phyloP scores from a whole-genome alignment of 768 basidiomycete genomes.

The Calocybe indica region DNA sequence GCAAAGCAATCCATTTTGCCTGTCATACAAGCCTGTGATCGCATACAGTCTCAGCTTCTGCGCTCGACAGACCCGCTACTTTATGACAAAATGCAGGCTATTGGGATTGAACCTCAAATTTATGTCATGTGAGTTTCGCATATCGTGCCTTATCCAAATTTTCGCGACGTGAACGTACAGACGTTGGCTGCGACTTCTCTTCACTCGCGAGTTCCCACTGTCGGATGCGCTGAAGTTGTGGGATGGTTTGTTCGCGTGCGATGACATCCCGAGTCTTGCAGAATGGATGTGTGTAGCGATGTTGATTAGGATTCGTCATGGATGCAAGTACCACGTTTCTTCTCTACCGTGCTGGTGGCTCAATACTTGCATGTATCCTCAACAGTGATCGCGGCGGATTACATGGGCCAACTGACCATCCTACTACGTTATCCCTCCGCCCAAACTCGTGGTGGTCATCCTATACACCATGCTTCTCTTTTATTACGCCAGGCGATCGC shows the following conservation, averaged over 20 bases:
- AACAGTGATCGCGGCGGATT: slow-evolving; percentile 82
- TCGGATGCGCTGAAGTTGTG: slow-evolving; percentile 81
- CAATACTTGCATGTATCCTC: background rate
- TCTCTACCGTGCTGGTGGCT: slow-evolving; percentile 9
- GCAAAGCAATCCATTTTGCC: slow-evolving; percentile 71
- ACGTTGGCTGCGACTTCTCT: slow-evolving; percentile 90
- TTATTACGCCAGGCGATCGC: slow-evolving; percentile 81
- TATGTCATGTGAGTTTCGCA: slow-evolving; percentile 77
- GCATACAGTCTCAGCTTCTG: slow-evolving; percentile 70
- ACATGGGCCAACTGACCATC: slow-evolving; percentile 76
- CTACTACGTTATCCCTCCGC: slow-evolving; percentile 82
- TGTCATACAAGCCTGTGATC: slow-evolving; percentile 78
- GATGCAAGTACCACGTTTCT: slow-evolving; percentile 39
- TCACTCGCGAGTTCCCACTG: slow-evolving; percentile 88
- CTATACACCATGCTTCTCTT: slow-evolving; percentile 52
- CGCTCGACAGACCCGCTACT: slow-evolving; percentile 76
- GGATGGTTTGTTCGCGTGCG: slow-evolving; percentile 92
- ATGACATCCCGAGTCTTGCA: slow-evolving; percentile 70
- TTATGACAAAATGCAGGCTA: slow-evolving; percentile 66
- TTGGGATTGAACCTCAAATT: slow-evolving; percentile 92
- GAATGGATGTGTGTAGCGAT: slow-evolving; percentile 91
- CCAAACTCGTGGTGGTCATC: slow-evolving; percentile 29
- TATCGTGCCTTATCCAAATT: slow-evolving; percentile 1
- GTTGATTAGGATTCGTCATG: slow-evolving; percentile 90
- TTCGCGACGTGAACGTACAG: slow-evolving; percentile 29